Conservation (phyloP, 352 stramenopile species). For the Phytophthora sp. region DNA sequence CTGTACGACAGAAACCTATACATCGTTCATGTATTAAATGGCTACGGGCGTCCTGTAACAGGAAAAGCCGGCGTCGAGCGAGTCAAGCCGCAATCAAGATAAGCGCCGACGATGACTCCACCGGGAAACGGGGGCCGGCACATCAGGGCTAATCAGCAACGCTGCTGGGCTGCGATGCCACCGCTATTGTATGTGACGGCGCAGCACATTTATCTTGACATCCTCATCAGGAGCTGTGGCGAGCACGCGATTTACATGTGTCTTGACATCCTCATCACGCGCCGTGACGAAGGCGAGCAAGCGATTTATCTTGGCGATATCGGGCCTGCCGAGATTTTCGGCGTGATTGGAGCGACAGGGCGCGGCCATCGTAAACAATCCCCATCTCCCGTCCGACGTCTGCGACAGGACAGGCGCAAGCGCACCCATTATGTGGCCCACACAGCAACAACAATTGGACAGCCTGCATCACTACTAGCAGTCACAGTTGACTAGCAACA, state of each 20-base stretch:
- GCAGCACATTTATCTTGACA: too few species aligned
- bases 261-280: not conserved
- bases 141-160: not conserved
- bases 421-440: constrained; percentile 14
- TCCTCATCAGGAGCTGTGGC: too few species aligned
- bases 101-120: constrained; percentile 19
- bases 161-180: not conserved
- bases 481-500: not conserved
- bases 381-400: too few species aligned
- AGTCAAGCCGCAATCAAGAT: constrained; percentile 19
- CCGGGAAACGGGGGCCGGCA: constrained; percentile 12
- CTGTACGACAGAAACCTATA: too few species aligned
- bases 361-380: constrained; percentile 4
- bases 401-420: constrained; percentile 18
- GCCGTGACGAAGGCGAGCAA: not conserved
- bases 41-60: too few species aligned
- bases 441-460: not conserved
- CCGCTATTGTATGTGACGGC: too few species aligned
- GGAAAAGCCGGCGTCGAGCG: too few species aligned
- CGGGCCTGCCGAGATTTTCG: not conserved
- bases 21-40: too few species aligned
- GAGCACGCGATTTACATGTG: not conserved
- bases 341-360: constrained; percentile 8
- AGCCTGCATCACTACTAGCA: not conserved
- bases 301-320: not conserved